phyloP scores from a whole-genome alignment of 2,329 filamentous ascomycete species.

The Diaporthe sp. region DNA sequence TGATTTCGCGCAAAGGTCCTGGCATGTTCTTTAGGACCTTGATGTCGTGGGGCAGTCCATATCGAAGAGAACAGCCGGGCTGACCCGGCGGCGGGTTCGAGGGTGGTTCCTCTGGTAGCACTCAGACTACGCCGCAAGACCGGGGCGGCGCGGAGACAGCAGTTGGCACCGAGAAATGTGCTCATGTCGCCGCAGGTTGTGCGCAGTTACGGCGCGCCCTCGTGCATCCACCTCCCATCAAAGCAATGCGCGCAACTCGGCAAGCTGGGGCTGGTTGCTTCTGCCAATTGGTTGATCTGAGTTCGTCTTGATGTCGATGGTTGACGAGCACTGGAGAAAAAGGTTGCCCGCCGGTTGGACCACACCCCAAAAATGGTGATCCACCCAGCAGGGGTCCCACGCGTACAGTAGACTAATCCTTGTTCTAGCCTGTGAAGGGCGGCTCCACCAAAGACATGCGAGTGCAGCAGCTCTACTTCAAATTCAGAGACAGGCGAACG shows the following conservation, averaged over 20 bases:
- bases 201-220: constrained; percentile 45
- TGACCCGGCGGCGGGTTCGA: constrained; percentile 7
- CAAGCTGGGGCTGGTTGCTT: not conserved
- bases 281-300: not conserved
- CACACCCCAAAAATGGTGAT: not conserved
- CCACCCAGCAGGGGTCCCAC: constrained; percentile 29
- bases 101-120: not conserved
- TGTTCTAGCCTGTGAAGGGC: not conserved
- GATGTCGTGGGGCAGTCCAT: not conserved
- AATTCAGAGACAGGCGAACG: not conserved
- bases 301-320: not conserved
- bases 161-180: constrained; percentile 47
- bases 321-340: constrained; percentile 9
- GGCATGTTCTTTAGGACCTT: not conserved
- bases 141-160: constrained; percentile 47
- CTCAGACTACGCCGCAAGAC: constrained; percentile 37
- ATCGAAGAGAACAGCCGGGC: not conserved
- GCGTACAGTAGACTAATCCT: not conserved
- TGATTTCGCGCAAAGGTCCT: not conserved
- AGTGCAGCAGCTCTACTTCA: not conserved
- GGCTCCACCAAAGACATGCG: not conserved
- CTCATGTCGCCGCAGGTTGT: constrained; percentile 46
- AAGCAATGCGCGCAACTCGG: not conserved
- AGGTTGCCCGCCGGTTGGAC: constrained; percentile 5
- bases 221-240: constrained; percentile 32